Conservation (phyloP, 2,329 filamentous ascomycete species). For the Fulvia fulva region DNA sequence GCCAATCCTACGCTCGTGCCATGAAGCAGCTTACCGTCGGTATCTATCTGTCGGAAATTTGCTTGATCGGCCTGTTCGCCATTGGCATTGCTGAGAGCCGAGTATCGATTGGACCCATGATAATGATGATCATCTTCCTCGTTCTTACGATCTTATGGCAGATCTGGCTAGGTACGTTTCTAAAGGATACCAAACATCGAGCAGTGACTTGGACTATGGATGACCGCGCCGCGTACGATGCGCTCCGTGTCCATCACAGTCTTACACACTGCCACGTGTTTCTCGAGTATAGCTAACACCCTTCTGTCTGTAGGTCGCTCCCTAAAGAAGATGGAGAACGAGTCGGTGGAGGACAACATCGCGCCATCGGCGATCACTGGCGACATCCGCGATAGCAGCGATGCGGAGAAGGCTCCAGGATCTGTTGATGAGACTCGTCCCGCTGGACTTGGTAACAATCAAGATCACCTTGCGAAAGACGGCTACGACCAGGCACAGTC, state of each 20-base stretch:
- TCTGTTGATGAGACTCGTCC: conserved; percentile 1
- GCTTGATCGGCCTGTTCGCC: conserved; percentile 45
- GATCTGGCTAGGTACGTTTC: conserved; percentile 31
- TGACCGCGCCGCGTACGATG: too few relatives aligned
- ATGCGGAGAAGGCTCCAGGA: conserved; percentile 17
- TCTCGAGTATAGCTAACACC: too few relatives aligned
- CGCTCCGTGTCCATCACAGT: too few relatives aligned
- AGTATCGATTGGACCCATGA: conserved; percentile 38
- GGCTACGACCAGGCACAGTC: not conserved
- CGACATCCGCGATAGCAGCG: conserved; percentile 22
- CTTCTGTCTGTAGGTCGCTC: too few relatives aligned
- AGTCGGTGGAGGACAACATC: conserved; percentile 25
- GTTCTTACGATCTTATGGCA: conserved; percentile 41
- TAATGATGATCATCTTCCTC: conserved; percentile 33
- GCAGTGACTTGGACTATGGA: too few relatives aligned
- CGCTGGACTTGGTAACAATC: conserved; percentile 20
- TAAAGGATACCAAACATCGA: too few relatives aligned
- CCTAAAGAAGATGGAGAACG: conserved; percentile 31
- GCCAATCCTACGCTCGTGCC: conserved; percentile 41
- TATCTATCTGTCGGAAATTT: conserved; percentile 44
- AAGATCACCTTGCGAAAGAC: conserved; percentile 12
- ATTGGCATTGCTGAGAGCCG: conserved; percentile 34
- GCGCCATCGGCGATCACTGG: not conserved
- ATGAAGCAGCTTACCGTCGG: conserved; percentile 44
- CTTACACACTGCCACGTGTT: too few relatives aligned